Evolutionary conservation across 2,329 filamentous ascomycete species (phyloP), one percentile per base, ranked within the genome.

Genomic region (Clathrospora elynae): DNA sequence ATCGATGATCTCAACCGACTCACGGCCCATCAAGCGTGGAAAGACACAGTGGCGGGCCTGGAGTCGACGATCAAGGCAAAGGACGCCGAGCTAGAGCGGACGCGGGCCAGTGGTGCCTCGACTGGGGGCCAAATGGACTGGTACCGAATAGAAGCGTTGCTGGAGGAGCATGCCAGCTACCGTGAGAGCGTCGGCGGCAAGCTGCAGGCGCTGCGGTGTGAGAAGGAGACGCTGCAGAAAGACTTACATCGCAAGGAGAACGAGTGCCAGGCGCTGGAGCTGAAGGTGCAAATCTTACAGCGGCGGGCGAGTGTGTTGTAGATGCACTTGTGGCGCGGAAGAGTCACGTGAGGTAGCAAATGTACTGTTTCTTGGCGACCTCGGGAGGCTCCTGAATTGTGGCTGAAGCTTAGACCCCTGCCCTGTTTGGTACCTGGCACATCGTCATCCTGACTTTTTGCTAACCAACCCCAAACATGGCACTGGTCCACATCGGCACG

Each of bases 241-340:
- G 68, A 72, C 30, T 44, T 73, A 43, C 62, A 70, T 35, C 55
- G 61, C 22, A 67, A 66, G 51, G 71, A 73, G 49, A 71, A 73
- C 40, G 69, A 71, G 19, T 67, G 63, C 43, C 61, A 70, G 30
- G 55, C 59, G 16, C 46, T 73, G 31, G 71, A 73, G 46, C 60
- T 61, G 20, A 70, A 58, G 46, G 44, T 71, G 26, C 62, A 67
- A 42, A 67, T 42, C 30, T 39, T 72, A 24, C 62, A 66, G 43
- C 53, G 66, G 35, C 52, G 57, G 20, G 37, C 38, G 16, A 40
- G 39, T 23, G 45, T 55, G 7, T 33, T 46, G 11, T 56, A 42
- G 16, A 32, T 7, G 20, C n/a, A n/a, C n/a, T n/a, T n/a, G n/a
- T n/a, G n/a, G n/a, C n/a, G n/a, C n/a, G n/a, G n/a, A 22, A 29